These are phyloP conservation scores for Starmerella tilneyi DNA, from an alignment of 805 yeast genomes.

Conservation along the genomic window DNA sequence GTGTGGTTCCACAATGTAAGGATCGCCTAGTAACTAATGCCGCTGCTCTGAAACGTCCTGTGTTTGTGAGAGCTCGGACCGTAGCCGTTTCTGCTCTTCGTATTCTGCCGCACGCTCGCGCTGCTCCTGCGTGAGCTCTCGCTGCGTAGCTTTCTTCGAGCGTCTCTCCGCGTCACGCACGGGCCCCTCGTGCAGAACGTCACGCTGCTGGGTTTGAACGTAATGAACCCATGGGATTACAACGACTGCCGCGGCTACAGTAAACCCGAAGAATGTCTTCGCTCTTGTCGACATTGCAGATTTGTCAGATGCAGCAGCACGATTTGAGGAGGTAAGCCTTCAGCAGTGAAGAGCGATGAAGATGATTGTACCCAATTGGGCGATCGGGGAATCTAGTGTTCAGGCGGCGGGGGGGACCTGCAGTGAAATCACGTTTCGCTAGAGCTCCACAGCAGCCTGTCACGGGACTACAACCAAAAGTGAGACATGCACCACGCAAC, in stretches of 20 bases:
- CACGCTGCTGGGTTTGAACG: slow-evolving; percentile 61
- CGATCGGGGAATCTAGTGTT: too few relatives aligned
- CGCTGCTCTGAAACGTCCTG: slow-evolving; percentile 20
- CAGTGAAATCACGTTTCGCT: too few relatives aligned
- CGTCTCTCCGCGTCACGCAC: slow-evolving; percentile 67
- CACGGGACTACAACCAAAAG: too few relatives aligned
- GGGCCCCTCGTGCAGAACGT: slow-evolving; percentile 70
- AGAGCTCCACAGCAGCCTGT: too few relatives aligned
- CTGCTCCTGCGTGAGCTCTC: slow-evolving; percentile 29
- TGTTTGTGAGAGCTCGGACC: slow-evolving; percentile 20
- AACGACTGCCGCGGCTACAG: slow-evolving; percentile 46
- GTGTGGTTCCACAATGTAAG: too few relatives aligned
- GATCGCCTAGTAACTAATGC: too few relatives aligned
- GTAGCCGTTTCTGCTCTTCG: slow-evolving; percentile 26
- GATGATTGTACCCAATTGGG: too few relatives aligned
- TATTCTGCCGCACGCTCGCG: slow-evolving; percentile 30
- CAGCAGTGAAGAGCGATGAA: too few relatives aligned
- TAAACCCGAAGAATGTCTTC: slow-evolving; percentile 55
- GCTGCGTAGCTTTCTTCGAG: slow-evolving; percentile 33
- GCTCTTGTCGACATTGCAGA: slow-evolving; percentile 65
- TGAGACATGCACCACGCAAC: too few relatives aligned
- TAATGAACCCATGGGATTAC: slow-evolving; percentile 64
- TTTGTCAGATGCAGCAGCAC: neutral
- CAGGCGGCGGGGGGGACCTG: too few relatives aligned
- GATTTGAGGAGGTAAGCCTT: neutral